Base-by-base conservation (phyloP, 1,284 basidiomycete genomes). In the Schizophyllum commune region DNA sequence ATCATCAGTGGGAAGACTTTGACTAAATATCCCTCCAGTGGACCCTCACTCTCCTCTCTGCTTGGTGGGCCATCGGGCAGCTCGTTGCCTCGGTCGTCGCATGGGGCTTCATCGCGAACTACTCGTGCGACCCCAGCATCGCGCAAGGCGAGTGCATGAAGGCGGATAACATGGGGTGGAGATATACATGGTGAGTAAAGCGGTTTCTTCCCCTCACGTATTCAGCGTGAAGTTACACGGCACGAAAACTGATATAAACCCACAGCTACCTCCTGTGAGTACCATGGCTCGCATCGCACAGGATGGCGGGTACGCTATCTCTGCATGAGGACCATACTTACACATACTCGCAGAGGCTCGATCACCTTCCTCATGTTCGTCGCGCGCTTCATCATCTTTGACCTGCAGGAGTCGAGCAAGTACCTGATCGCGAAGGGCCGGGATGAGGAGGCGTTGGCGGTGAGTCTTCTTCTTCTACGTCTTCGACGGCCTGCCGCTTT, bases 21-120 rank as follows among this genome's bases (percentile, higher is more conserved):
- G 69, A 84, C 5, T 83, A 83, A 0, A 79, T 77, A 0, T 79
- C 77, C 1, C 82, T 19, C 47, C 39, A 86, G 76, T 86, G 82
- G 79, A 79, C 84, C 39, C 71, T 88, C 55, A 88, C 85, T 0
- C 73, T 88, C n/a, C 76, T 88, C 0, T 85, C 83, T 8, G 76
- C 80, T 27, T 88, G 83, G 79, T 88, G 86, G 86, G 82, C 83
- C n/a, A 67, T 86, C 27, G 86, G 85, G 1, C 83, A 84, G 65
- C 72, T 85, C 15, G 66, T 82, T 33, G 80, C 79, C 15, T 81
- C 79, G 21, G 67, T 84, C 52, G 74, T 85, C 27, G 74, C 78
- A 15, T 82, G 80, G 77, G 72, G 69, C 3, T 79, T 83, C 66
- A 81, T 84, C 61, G 75, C 74, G 19, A 80, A 80, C 65, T 83